Evolutionary conservation across 345 rosid species (phyloP).

Genomic region (Murraya koenigii): DNA sequence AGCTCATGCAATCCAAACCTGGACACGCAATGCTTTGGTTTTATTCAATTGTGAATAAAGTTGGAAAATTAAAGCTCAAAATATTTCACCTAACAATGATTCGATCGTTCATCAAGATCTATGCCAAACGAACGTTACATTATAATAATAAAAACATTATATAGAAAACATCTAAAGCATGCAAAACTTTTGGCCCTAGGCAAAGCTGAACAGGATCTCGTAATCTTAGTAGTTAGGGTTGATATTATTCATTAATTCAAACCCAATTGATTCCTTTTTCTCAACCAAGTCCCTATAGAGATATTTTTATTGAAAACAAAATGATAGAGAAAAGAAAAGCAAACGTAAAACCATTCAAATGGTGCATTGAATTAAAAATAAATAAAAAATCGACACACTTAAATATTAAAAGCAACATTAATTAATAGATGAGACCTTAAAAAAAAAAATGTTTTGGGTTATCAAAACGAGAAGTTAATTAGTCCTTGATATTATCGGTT

Average conservation of each 20-base stretch:
- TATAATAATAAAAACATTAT: too few species aligned
- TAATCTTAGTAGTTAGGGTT: conserved; percentile 5
- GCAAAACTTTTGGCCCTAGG: not conserved
- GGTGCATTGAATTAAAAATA: too few species aligned
- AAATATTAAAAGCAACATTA: too few species aligned
- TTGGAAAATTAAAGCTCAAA: too few species aligned
- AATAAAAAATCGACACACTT: too few species aligned
- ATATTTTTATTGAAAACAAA: too few species aligned
- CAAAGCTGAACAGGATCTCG: conserved; percentile 11
- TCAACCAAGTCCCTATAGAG: too few species aligned
- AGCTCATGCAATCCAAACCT: not conserved
- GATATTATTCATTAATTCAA: not conserved
- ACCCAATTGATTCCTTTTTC: not conserved
- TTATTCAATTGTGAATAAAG: not conserved
- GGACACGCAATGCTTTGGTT: not conserved
- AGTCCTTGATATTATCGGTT: too few species aligned
- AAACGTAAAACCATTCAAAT: too few species aligned
- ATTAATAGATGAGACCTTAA: too few species aligned
- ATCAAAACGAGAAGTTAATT: too few species aligned
- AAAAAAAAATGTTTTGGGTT: too few species aligned
- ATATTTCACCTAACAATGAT: not conserved
- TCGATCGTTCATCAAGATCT: not conserved
- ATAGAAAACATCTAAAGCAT: not conserved
- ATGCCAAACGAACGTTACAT: not conserved
- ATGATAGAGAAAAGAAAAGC: not conserved